Conservation (phyloP, 306 rosid species). For the Pyrus communis region DNA sequence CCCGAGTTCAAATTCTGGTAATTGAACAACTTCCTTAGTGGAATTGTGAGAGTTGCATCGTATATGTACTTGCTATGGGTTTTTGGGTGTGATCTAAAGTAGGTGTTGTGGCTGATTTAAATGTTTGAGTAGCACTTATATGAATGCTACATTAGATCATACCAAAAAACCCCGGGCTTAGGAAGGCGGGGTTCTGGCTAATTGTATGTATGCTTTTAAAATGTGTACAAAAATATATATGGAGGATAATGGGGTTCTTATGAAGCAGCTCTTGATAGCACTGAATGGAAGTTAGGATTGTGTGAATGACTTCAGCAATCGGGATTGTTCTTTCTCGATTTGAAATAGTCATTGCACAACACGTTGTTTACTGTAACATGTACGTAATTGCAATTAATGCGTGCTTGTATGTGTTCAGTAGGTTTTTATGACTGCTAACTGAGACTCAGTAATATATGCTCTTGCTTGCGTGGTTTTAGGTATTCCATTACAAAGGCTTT, state of each 20-base stretch:
- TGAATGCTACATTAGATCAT: too few relatives aligned
- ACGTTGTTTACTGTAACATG: background rate
- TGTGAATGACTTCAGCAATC: background rate
- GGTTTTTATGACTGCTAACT: background rate
- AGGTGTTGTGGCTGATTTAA: background rate
- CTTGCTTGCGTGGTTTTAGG: conserved; percentile 34
- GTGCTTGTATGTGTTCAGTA: background rate
- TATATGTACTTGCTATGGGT: background rate
- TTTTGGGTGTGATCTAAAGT: background rate
- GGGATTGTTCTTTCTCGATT: conserved; percentile 1
- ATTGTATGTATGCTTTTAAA: background rate
- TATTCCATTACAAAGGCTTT: conserved; percentile 63
- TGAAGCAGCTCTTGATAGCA: background rate
- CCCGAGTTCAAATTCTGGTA: conserved; percentile 82
- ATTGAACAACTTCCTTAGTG: background rate
- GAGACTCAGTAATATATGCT: background rate
- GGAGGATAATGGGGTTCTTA: background rate
- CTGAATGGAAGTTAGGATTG: background rate
- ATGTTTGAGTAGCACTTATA: background rate
- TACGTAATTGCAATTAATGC: background rate
- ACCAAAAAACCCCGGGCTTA: too few relatives aligned
- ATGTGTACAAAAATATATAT: background rate
- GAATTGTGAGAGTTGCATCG: background rate
- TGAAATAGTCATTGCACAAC: background rate
- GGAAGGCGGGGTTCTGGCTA: too few relatives aligned